Conservation (phyloP, 1,284 basidiomycete genomes). For the Phenoliferia sp. region DNA sequence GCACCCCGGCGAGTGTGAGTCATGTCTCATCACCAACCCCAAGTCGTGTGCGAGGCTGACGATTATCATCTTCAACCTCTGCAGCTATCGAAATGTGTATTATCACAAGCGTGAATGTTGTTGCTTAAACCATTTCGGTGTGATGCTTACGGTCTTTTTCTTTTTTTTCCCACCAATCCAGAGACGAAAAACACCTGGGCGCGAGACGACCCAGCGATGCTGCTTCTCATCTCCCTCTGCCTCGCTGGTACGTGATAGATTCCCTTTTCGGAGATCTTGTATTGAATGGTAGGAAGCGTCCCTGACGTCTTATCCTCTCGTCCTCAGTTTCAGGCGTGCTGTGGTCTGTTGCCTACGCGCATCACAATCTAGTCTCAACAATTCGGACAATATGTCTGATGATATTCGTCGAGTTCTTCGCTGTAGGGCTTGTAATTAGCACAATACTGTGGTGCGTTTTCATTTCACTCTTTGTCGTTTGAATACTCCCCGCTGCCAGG, state of each 20-base stretch:
- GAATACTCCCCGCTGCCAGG: too few relatives aligned
- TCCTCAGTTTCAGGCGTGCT: constrained; percentile 63
- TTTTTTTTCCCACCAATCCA: constrained; percentile 47
- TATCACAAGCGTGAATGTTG: constrained; percentile 71
- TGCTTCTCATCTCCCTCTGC: constrained; percentile 73
- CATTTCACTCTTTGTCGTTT: not conserved
- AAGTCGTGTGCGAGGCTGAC: not conserved
- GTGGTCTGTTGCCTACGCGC: constrained; percentile 80
- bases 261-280: not conserved
- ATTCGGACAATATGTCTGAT: constrained; percentile 63
- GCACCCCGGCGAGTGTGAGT: constrained; percentile 84
- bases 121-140: constrained; percentile 8
- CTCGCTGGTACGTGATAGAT: constrained; percentile 53
- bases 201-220: constrained; percentile 87
- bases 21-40: not conserved
- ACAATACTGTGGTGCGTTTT: constrained; percentile 66
- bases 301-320: constrained; percentile 5
- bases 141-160: too few relatives aligned
- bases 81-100: constrained; percentile 73
- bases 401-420: constrained; percentile 79
- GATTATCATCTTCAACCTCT: not conserved
- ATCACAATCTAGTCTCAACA: constrained; percentile 55
- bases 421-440: constrained; percentile 66
- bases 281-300: not conserved
- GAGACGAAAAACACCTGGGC: constrained; percentile 99